A percentile compares a stretch with the other conserved stretches of the same genome.
Conservation (phyloP, 2,329 filamentous ascomycete genomes). For the Diaporthe capsici region DNA sequence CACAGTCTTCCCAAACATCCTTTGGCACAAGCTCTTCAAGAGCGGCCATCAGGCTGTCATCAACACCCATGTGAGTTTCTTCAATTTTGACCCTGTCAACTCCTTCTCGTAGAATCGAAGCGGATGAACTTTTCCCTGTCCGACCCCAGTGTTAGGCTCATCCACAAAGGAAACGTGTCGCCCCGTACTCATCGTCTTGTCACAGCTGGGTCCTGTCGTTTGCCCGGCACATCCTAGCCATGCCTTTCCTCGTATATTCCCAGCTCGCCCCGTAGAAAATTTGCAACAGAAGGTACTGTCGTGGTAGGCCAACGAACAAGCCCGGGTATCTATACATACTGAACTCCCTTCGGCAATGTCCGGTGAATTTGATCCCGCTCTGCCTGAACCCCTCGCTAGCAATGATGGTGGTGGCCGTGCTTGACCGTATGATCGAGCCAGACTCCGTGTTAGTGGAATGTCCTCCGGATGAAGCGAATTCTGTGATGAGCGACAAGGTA, state of each 20-base stretch:
- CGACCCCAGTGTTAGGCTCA: background rate
- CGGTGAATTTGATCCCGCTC: background rate
- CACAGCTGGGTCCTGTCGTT: background rate
- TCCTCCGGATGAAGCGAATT: conserved; percentile 2
- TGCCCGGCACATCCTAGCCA: background rate
- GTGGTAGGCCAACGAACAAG: conserved; percentile 22
- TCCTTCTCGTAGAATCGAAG: background rate
- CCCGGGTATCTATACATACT: conserved; percentile 20
- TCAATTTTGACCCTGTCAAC: conserved; percentile 5
- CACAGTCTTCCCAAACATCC: conserved; percentile 1
- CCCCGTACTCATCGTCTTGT: background rate
- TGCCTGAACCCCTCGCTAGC: conserved; percentile 3
- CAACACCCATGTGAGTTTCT: background rate
- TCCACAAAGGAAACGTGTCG: background rate
- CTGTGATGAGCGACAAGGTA: background rate
- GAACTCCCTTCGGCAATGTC: conserved; percentile 10
- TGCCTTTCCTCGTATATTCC: background rate
- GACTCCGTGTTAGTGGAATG: background rate
- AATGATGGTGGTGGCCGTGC: background rate
- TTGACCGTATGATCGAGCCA: background rate
- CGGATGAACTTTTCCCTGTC: conserved; percentile 14
- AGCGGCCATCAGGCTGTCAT: background rate
- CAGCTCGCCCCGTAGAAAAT: background rate
- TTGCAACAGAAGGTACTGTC: conserved; percentile 6
- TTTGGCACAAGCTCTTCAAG: background rate